A percentile compares a stretch with the other conserved stretches of the same genome.
These are phyloP conservation scores for Lodderomyces orthopsilosis DNA, from an alignment of 1,139 yeast genomes.

Conservation along the genomic window DNA sequence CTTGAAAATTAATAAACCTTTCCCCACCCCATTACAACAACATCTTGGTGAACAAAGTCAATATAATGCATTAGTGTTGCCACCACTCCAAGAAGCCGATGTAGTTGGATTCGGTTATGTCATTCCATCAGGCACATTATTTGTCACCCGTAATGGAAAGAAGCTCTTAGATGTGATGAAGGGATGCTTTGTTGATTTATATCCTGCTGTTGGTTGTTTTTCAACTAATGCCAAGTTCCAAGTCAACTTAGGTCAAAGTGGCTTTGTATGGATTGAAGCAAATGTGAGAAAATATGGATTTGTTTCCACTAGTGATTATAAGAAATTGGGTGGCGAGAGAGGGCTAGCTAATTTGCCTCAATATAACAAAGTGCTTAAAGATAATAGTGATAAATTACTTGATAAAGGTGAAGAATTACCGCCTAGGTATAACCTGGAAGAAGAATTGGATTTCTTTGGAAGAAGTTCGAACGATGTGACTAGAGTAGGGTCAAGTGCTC, in stretches of 20 bases:
- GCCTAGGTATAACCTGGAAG: constrained; percentile 57
- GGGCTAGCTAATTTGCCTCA: constrained; percentile 45
- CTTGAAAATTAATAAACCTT: constrained; percentile 77
- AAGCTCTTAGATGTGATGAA: constrained; percentile 80
- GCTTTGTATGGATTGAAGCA: constrained; percentile 93
- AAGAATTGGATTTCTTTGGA: constrained; percentile 66
- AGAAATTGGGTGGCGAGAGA: constrained; percentile 42
- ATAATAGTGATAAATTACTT: constrained; percentile 44
- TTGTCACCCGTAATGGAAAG: constrained; percentile 89
- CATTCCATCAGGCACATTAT: constrained; percentile 74
- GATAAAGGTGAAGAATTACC: constrained; percentile 77
- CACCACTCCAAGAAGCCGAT: constrained; percentile 78
- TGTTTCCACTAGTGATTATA: constrained; percentile 58
- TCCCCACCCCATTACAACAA: constrained; percentile 48
- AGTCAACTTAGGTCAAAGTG: constrained; percentile 86
- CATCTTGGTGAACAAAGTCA: constrained; percentile 47
- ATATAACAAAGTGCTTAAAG: constrained; percentile 25
- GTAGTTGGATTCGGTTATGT: constrained; percentile 91
- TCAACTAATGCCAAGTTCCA: constrained; percentile 70
- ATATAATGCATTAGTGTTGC: constrained; percentile 67
- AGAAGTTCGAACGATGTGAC: constrained; percentile 24
- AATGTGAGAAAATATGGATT: constrained; percentile 92
- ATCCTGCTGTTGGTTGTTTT: constrained; percentile 86
- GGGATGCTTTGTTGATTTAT: constrained; percentile 75
- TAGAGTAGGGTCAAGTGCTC: constrained; percentile 24